Evolutionary conservation across 2,329 filamentous ascomycete species (phyloP).

Genomic region (Plectosphaerella sp.): DNA sequence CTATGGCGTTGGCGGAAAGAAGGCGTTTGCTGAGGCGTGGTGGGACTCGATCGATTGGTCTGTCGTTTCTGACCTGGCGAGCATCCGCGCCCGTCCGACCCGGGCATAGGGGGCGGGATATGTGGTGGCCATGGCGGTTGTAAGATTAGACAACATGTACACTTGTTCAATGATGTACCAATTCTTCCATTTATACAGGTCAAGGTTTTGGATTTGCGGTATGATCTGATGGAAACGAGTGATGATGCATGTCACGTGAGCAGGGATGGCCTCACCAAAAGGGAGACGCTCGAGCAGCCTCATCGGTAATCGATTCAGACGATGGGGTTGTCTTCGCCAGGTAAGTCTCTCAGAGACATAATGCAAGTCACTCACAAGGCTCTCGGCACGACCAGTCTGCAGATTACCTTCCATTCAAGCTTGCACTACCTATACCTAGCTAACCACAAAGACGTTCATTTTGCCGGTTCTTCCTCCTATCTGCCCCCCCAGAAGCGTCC

Average conservation of each 20-base stretch:
- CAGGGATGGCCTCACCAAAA: no score
- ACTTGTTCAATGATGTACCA: background rate
- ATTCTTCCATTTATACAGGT: background rate
- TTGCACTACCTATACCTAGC: no score
- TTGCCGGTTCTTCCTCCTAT: no score
- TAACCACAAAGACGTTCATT: no score
- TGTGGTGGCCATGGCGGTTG: background rate
- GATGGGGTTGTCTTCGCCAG: background rate
- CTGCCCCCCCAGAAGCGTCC: no score
- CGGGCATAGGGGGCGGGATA: background rate
- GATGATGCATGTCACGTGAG: no score
- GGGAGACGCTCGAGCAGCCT: no score
- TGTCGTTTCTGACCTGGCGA: conserved; percentile 48
- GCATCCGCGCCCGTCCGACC: conserved; percentile 5
- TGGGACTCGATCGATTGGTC: conserved; percentile 88
- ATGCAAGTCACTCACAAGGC: no score
- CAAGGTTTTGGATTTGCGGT: background rate
- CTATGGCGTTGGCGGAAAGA: conserved; percentile 73
- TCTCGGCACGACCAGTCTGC: background rate
- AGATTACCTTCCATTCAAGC: no score
- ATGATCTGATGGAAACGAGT: background rate
- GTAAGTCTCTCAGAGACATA: no score
- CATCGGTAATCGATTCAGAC: no score
- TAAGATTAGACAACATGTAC: conserved; percentile 2
- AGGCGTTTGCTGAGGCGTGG: conserved; percentile 71